Base-by-base conservation (phyloP, 1,284 basidiomycete genomes). In the Pseudomicrostroma phylloplanum region DNA sequence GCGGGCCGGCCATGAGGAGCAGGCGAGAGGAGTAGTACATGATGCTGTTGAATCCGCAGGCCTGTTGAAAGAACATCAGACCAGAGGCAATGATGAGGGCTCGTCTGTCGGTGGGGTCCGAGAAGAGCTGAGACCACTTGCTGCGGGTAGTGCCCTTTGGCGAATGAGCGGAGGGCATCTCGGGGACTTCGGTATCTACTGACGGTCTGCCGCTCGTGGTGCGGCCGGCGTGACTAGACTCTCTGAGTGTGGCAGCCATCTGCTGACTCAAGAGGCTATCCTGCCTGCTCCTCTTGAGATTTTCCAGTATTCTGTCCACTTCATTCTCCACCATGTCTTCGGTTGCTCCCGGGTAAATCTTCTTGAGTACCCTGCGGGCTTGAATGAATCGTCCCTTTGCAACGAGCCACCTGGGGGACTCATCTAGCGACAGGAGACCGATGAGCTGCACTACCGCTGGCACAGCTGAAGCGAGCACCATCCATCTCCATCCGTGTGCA, bases 401-500 rank as follows among this genome's bases (percentile, higher is more conserved):
- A 8, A 73, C 63, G 15, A 73, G 64, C 73, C 73, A 76, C 17
- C 72, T 56, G 17, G 73, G 73, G 21, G 64, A 67, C 60, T 76
- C 73, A 41, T 76, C 73, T 13, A 76, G 56, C n/a, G 53, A 41
- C 56, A 72, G 57, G 58, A 76, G 67, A 3, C 72, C 71, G 0
- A 71, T 60, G 40, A 76, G 61, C 59, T 76, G 73, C 4, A 69
- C 61, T 1, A 74, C 26, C 6, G 73, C 73, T 4, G 73, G 73
- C 8, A 72, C 40, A 6, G 65, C 68, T 4, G 69, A 71, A 2
- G 63, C 65, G 3, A 74, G 60, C 12, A 70, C 69, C 74, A 76
- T 76, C 69, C 70, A 76, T 11, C 74, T 55, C 74, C 74, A 76
- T 4, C 69, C 69, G 30, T 74, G 71, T 3, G 72, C 67, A 12